Evolutionary conservation across 139 green algal species (phyloP), one percentile per base, ranked within the genome.

Genomic region (Desmodesmus armatus): DNA sequence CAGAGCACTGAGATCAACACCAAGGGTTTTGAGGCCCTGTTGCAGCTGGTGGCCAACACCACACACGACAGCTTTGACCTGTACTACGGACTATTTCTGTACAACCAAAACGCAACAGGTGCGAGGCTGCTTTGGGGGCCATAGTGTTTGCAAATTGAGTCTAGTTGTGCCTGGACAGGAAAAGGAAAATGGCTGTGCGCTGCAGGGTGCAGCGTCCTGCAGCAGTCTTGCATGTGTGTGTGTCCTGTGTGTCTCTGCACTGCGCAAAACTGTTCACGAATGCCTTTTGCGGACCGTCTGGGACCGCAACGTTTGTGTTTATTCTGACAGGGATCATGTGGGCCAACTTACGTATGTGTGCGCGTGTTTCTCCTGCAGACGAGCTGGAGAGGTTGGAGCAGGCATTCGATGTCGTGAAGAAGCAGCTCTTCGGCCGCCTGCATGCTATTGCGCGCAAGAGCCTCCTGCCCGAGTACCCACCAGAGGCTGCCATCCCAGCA

Each of bases 71-170:
- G 95, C 5, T 99, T 99, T 85, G 97, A 99, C 63, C 94, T 99
- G 7, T 99, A 99, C 94, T 99, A 99, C 88, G 97, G 97, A 39
- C 95, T 99, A 21, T 99, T 99, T 90, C 96, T 99, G 94, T 99
- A 99, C 94, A 99, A 99, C 85, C 39, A 51, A 44, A 86, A 86
- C 41, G 80, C 80, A 25, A 86, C 80, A 79, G 80, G 80, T 86
- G 39, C 2, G 37, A 37, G 13, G 27, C 3, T 47, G 47, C 3
- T 29, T 65, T 66, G 47, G n/a, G n/a, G n/a, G n/a, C n/a, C n/a
- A n/a, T n/a, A n/a, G n/a, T n/a, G n/a, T n/a, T n/a, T n/a, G n/a
- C n/a, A n/a, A n/a, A n/a, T n/a, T n/a, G n/a, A n/a, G n/a, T n/a
- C n/a, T n/a, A n/a, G n/a, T n/a, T n/a, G n/a, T n/a, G n/a, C n/a